Base-by-base conservation (phyloP, 805 yeast species). In the Groenewaldozyma salmanticensis region DNA sequence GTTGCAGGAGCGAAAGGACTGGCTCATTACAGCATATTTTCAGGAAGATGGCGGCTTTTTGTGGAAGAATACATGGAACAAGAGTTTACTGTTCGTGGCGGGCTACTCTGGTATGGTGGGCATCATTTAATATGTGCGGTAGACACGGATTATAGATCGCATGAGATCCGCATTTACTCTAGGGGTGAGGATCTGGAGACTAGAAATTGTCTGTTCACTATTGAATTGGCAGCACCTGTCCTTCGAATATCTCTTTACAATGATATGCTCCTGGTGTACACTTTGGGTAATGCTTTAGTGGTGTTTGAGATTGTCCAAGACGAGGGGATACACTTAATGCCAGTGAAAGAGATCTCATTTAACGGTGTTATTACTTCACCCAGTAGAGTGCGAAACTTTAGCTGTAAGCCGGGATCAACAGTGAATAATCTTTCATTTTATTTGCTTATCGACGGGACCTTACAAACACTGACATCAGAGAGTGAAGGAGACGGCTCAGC, bases 1-100 rank as follows among this genome's bases (percentile, higher is more conserved):
- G 58, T 74, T 15, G 69, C 76, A 4, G 79, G 79, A 0, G 57
- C 63, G 18, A 52, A 56, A 20, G 77, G 76, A 18, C 62, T 73
- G 13, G 54, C 69, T 20, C 61, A 71, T 35, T 71, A 67, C 48
- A 59, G 65, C 37, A 40, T 62, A 9, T 45, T 55, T 27, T 57
- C 66, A 1, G 64, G 68, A n/a, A 59, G 61, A 27, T 74, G 78
- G 78, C 72, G 68, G 47, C 53, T 61, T 39, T 57, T 72, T 35
- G 64, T 55, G 7, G 63, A 55, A 21, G 64, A 59, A 27, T 47
- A 53, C 35, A 53, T 49, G 57, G 67, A 52, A 51, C 51, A 33
- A 20, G 60, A 54, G 42, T 58, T 56, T 47, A 58, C 58, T 19
- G 67, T 47, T 40, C 56, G 50, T 33, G 71, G 70, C 36, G 64